Evolutionary conservation across 1,284 basidiomycete species (phyloP), one percentile per base, ranked within the genome.

Genomic region (Tylopilus sp.): DNA sequence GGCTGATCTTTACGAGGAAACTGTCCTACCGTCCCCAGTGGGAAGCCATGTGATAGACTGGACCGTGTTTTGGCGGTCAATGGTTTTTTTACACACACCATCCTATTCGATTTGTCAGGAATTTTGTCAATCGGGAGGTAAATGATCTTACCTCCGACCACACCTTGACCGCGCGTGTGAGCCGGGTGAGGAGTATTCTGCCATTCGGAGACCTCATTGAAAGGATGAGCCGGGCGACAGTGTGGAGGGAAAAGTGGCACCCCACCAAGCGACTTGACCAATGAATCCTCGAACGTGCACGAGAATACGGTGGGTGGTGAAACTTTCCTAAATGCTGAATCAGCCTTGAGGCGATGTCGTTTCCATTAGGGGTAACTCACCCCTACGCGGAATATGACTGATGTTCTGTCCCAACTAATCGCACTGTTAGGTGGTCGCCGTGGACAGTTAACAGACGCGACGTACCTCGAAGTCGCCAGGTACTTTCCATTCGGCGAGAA

Each of bases 41-140:
- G 87, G 83, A 61, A 84, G 78, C 87, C 88, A 90, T 37, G 78
- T 75, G 30, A 89, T 75, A 1, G 84, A 80, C 59, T 86, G 83
- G 7, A 90, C 78, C 31, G 70, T 68, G 21, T 72, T 72, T 45
- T 74, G 68, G 6, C 86, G 77, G 53, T 84, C 79, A 49, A 90
- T 88, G 1, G 83, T 87, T 62, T 75, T 80, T 56, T 73, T 77
- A 60, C 84, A 87, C 41, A 86, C 81, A 51, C 86, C 85, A 47
- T 86, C 81, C 85, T 88, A 55, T 42, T 34, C 39, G 30, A 48
- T 51, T 37, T 41, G 39, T 59, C 48, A 60, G 42, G 40, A 34
- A 40, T 18, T 23, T 44, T 42, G 41, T 53, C 34, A 46, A 45
- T 37, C 26, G 8, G 33, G 41, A 48, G 18, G 44, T 42, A 44